Evolutionary conservation across 169 alveolate species (phyloP).

Genomic region (Plasmodium blacklocki): DNA sequence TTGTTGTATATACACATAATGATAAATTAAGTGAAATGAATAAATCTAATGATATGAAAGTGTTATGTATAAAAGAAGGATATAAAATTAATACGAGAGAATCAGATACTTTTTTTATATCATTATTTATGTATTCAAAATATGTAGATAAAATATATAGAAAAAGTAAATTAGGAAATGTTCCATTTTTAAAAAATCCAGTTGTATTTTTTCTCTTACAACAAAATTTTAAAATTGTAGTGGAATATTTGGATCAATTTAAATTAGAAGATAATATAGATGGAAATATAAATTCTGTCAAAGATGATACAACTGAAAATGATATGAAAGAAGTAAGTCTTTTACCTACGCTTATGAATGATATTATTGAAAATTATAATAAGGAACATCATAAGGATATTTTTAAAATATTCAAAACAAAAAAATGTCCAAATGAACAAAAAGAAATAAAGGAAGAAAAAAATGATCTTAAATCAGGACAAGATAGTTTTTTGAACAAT

Average conservation of each 20-base stretch:
- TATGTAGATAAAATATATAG: slow-evolving; percentile 72
- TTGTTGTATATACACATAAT: slow-evolving; percentile 41
- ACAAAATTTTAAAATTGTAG: slow-evolving; percentile 54
- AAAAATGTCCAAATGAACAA: slow-evolving; percentile 1
- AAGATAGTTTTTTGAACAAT: no score
- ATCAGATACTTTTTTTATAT: slow-evolving; percentile 50
- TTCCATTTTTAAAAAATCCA: slow-evolving; percentile 72
- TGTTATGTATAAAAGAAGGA: slow-evolving; percentile 71
- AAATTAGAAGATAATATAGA: slow-evolving; percentile 52
- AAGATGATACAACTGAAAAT: slow-evolving; percentile 8
- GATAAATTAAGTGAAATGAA: neutral
- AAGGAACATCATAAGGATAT: no score
- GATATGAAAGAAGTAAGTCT: slow-evolving; percentile 54
- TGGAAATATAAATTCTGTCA: neutral
- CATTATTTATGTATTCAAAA: slow-evolving; percentile 67
- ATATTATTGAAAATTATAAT: slow-evolving; percentile 15
- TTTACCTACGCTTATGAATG: slow-evolving; percentile 16
- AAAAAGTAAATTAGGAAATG: slow-evolving; percentile 73
- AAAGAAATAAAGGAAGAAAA: no score
- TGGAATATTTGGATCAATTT: slow-evolving; percentile 71
- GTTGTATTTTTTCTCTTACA: slow-evolving; percentile 63
- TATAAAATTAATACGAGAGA: slow-evolving; percentile 73
- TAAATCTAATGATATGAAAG: slow-evolving; percentile 18
- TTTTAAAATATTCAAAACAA: slow-evolving; percentile 1
- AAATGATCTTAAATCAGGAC: no score